Evolutionary conservation across 1,284 basidiomycete species (phyloP), one percentile per base, ranked within the genome.

Genomic region (Thecaphora thlaspeos): DNA sequence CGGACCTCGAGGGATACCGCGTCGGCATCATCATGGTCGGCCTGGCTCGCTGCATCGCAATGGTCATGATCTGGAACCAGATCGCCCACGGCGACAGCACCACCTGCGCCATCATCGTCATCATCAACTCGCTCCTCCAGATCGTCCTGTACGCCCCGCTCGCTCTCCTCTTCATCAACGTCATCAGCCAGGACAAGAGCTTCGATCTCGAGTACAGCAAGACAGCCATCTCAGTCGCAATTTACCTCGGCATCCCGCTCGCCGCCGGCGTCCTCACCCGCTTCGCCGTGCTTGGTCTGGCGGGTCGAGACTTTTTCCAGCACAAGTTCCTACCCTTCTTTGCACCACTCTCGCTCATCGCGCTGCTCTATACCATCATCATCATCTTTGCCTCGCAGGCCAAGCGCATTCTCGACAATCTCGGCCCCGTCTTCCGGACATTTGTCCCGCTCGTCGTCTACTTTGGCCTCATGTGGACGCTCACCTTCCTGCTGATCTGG

Each of bases 81-180:
- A 83, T 92, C n/a, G 88, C 88, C 0, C 77, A 81, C 21, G 90
- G 90, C 2, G 85, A 92, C 68, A 71, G 74, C 18, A 83, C 91
- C 61, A 88, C 88, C 30, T 90, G 89, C 71, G 90, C 90, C 21
- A 86, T 83, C 51, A 72, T 84, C 34, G 83, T 84, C 54, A 81
- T 82, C 57, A 75, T 83, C 78, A 84, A 84, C 70, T 83, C 82
- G 14, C 23, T 79, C 2, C 80, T 90, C 24, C 88, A 92, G 79
- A 88, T 91, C 41, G 80, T 87, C 8, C 81, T 91, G 10, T 91
- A 87, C 76, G 85, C 88, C 0, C 90, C 89, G 0, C 85, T 85
- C 61, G 83, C 88, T 1, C 73, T 92, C 2, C 80, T 90, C 32
- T 90, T 91, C 77, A 81, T 91, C 75, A 86, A 90, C 71, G 79